Percentiles rank a stretch among this genome's conserved stretches.
Evolutionary conservation across 306 rosid species (phyloP).

Genomic region (Begonia peltatifolia): DNA sequence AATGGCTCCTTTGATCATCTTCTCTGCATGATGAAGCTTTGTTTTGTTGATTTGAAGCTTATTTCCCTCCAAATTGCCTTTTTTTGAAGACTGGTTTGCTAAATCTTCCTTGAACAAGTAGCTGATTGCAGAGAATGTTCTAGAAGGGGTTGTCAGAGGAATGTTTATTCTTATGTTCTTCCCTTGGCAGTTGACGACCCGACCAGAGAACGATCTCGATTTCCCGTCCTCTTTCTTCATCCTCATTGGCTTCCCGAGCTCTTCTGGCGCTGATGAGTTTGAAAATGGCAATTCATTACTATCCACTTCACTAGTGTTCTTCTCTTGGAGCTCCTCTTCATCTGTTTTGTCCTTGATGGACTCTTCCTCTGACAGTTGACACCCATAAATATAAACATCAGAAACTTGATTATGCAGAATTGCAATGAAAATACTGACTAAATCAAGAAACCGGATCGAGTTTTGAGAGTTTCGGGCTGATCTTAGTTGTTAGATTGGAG

Average conservation of each 20-base stretch:
- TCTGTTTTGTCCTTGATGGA: conserved; percentile 50
- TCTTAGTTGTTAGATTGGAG: background rate
- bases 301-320: conserved; percentile 33
- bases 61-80: conserved; percentile 42
- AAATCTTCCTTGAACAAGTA: conserved; percentile 79
- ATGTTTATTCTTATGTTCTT: conserved; percentile 78
- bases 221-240: conserved; percentile 43
- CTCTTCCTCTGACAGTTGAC: conserved; percentile 51
- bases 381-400: conserved; percentile 8
- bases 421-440: background rate
- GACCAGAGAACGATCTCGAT: conserved; percentile 46
- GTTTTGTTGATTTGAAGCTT: conserved; percentile 58
- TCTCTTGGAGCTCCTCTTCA: conserved; percentile 46
- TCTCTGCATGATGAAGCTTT: conserved; percentile 76
- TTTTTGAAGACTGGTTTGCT: conserved; percentile 59
- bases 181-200: conserved; percentile 49
- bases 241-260: conserved; percentile 23
- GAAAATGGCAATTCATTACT: conserved; percentile 32
- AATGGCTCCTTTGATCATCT: conserved; percentile 86
- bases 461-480: background rate
- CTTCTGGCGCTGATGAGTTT: conserved; percentile 33
- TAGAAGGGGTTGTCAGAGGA: conserved; percentile 78
- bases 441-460: background rate
- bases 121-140: conserved; percentile 82
- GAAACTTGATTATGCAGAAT: background rate